Evolutionary conservation across 805 yeast genomes (phyloP), one percentile per base, ranked within the genome.

Genomic region (Pichia membranifaciens): DNA sequence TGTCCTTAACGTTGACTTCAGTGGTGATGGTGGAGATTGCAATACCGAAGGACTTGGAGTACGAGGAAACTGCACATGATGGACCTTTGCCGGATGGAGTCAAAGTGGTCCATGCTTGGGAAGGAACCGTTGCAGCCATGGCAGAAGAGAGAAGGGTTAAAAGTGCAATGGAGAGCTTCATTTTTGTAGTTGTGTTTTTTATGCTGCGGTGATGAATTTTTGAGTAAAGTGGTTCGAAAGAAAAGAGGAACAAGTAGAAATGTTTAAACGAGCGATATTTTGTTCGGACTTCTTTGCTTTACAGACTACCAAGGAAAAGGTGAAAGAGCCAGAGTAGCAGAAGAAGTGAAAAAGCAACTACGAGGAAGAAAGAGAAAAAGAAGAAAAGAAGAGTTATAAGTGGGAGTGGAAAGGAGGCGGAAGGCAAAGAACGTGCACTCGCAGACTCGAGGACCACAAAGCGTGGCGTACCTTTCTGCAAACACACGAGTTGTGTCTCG

Each of bases 81-180:
- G 73, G 72, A 43, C 73, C 59, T 41, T 75, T 76, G 37, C 65
- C 48, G 20, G 45, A 34, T 55, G 93, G 90, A 34, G 89, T 82
- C 65, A 84, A 73, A 47, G 88, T 81, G 46, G 84, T 66, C 85
- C 85, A 84, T 57, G 83, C 80, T 51, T 78, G 82, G 45, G 80
- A 65, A 52, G 84, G 85, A 55, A 79, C 77, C 56, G 76, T 76
- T 49, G 87, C 87, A 44, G 84, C 83, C 44, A 73, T 45, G 31
- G 81, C 71, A 16, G 71, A 50, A n/a, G 78, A 62, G 45, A 74
- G 72, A 37, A 78, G 60, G 58, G 81, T 78, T 47, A 74, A 58
- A 39, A 54, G 12, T 7, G 54, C 12, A 20, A 50, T 31, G 10
- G 53, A 46, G 20, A 52, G 37, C 43, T 51, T 42, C 58, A 54